Conservation (phyloP, 2,329 filamentous ascomycete genomes). For the Aspergillus viridinutans region DNA sequence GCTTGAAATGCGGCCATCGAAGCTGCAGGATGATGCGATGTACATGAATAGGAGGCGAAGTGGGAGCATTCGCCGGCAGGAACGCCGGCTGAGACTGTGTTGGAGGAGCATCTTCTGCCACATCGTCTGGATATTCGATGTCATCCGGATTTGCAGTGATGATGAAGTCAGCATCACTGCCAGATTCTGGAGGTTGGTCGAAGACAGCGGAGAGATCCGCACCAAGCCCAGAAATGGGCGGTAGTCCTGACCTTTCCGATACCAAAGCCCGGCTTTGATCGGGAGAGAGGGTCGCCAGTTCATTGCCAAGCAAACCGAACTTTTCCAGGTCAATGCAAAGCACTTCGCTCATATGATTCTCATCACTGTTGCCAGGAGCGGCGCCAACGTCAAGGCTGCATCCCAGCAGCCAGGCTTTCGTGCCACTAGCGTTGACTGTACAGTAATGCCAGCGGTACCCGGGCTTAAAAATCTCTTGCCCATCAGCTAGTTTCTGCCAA, state of each 20-base stretch:
- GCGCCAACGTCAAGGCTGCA: slow-evolving; percentile 72
- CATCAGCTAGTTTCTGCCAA: slow-evolving; percentile 94
- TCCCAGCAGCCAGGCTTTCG: slow-evolving; percentile 94
- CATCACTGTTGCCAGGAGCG: slow-evolving; percentile 66
- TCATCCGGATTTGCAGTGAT: slow-evolving; percentile 84
- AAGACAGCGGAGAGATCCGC: slow-evolving; percentile 83
- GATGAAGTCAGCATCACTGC: slow-evolving; percentile 84
- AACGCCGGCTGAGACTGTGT: slow-evolving; percentile 28
- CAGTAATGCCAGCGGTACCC: slow-evolving; percentile 99
- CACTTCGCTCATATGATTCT: slow-evolving; percentile 91
- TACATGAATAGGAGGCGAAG: slow-evolving; percentile 83
- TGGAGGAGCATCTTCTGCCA: slow-evolving; percentile 36
- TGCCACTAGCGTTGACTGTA: slow-evolving; percentile 89
- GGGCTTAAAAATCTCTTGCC: slow-evolving; percentile 83
- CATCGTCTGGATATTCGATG: slow-evolving; percentile 50
- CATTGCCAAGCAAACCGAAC: slow-evolving; percentile 85
- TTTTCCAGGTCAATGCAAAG: slow-evolving; percentile 88
- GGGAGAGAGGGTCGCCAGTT: slow-evolving; percentile 55
- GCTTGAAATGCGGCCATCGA: slow-evolving; percentile 93
- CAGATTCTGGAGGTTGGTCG: slow-evolving; percentile 76
- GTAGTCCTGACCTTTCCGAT: slow-evolving; percentile 51
- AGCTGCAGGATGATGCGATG: slow-evolving; percentile 92
- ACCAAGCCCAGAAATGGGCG: slow-evolving; percentile 63
- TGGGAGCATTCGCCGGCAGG: slow-evolving; percentile 40
- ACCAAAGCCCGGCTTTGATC: slow-evolving; percentile 45